Evolutionary conservation across 176 grass and related monocot species (phyloP).

Genomic region (Oryza punctata): DNA sequence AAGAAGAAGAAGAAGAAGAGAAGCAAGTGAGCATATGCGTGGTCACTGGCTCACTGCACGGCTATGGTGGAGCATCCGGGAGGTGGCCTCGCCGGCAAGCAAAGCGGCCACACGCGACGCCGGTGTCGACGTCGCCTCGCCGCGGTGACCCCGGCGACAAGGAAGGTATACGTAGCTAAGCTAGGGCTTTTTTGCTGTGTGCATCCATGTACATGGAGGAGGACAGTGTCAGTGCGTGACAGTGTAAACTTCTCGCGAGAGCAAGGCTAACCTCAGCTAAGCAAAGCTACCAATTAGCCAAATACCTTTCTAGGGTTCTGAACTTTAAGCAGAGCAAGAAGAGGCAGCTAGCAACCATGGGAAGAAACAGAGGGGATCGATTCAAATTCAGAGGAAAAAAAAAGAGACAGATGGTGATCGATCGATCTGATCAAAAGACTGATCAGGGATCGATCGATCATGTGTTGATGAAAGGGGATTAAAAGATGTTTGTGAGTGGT

Average conservation of each 20-base stretch:
- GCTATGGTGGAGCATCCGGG: not conserved
- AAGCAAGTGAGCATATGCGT: not conserved
- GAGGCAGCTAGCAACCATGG: not conserved
- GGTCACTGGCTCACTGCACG: not conserved
- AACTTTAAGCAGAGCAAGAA: not conserved
- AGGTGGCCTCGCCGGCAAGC: slow-evolving; percentile 53
- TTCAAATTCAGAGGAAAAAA: not conserved
- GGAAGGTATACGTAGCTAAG: slow-evolving; percentile 65
- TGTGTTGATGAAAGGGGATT: slow-evolving; percentile 42
- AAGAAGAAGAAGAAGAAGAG: not conserved
- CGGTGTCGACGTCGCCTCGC: slow-evolving; percentile 27
- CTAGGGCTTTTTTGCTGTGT: not conserved
- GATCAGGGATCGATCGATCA: not conserved
- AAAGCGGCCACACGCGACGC: slow-evolving; percentile 40
- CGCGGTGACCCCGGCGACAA: slow-evolving; percentile 53
- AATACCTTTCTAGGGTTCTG: slow-evolving; percentile 12
- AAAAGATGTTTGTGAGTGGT: slow-evolving; percentile 29
- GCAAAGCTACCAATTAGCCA: no score
- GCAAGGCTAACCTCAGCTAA: not conserved
- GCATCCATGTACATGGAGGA: slow-evolving; percentile 4
- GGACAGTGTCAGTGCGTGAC: slow-evolving; percentile 1
- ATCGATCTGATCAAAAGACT: slow-evolving; percentile 27
- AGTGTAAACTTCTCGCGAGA: slow-evolving; percentile 12
- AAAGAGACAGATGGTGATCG: not conserved
- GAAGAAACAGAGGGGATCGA: not conserved